These are phyloP conservation scores for Metarhizium robertsii DNA, from an alignment of 2,329 filamentous ascomycete species.

Conservation along the genomic window DNA sequence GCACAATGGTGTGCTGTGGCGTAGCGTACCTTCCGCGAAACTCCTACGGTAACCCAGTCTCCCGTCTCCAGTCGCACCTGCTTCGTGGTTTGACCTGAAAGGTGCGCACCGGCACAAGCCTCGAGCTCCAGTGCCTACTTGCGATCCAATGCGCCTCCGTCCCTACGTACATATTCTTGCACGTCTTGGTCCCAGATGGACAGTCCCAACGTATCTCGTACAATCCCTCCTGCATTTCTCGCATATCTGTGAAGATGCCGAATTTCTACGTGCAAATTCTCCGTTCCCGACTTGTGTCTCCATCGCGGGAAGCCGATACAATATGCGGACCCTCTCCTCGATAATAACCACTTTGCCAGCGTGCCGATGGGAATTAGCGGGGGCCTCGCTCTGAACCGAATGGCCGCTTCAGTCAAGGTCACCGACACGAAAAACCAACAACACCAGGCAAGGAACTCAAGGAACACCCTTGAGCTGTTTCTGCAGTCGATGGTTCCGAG, in stretches of 20 bases:
- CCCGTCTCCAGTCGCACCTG: not conserved
- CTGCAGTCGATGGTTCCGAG: not conserved
- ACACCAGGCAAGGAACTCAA: not conserved
- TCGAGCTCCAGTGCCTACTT: not conserved
- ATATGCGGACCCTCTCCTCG: not conserved
- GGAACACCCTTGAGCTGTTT: not conserved
- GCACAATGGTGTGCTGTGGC: not conserved
- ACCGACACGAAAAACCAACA: not conserved
- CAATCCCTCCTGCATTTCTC: not conserved
- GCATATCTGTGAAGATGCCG: too few relatives aligned
- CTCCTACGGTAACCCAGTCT: not conserved
- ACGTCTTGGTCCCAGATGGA: not conserved
- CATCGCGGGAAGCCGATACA: not conserved
- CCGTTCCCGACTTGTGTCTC: not conserved
- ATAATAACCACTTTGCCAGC: not conserved
- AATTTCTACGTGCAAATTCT: not conserved
- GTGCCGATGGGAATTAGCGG: not conserved
- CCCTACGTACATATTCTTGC: not conserved
- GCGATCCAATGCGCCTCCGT: not conserved
- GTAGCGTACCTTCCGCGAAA: not conserved
- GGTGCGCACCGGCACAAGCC: not conserved
- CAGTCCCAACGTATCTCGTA: too few relatives aligned
- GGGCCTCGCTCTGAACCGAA: not conserved
- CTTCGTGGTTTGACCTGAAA: not conserved
- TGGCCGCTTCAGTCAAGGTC: not conserved